Conservation (phyloP, 2,329 filamentous ascomycete species). For the Trichocomaceae sp. region DNA sequence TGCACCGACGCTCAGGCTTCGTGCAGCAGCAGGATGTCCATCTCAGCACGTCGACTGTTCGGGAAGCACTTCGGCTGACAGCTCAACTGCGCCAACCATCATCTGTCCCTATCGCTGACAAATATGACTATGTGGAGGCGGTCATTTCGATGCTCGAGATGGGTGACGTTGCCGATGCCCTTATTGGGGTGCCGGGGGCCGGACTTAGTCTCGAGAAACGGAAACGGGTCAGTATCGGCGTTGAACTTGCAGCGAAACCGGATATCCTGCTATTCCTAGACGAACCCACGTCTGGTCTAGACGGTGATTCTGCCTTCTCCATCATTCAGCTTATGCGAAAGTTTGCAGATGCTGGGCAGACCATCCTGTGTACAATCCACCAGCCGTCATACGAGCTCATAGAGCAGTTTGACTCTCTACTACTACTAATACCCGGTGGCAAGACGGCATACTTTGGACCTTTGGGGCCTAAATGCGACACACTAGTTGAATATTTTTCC, state of each 20-base stretch:
- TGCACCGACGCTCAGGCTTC: constrained; percentile 61
- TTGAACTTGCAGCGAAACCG: constrained; percentile 52
- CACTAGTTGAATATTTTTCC: constrained; percentile 69
- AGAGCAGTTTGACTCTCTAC: constrained; percentile 60
- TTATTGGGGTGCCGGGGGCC: constrained; percentile 74
- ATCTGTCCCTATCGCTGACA: constrained; percentile 62
- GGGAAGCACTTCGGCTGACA: constrained; percentile 78
- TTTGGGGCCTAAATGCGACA: constrained; percentile 63
- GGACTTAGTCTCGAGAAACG: constrained; percentile 57
- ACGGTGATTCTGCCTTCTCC: constrained; percentile 58
- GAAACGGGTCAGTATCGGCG: constrained; percentile 57
- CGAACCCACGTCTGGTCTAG: constrained; percentile 56
- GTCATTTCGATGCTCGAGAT: constrained; percentile 62
- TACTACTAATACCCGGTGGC: constrained; percentile 72
- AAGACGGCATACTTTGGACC: constrained; percentile 76
- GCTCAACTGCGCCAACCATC: constrained; percentile 76
- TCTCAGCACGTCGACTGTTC: constrained; percentile 72
- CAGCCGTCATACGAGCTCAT: constrained; percentile 51
- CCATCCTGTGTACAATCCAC: constrained; percentile 51
- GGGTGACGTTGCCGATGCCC: constrained; percentile 71
- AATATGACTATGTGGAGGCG: constrained; percentile 76
- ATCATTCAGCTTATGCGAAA: constrained; percentile 58
- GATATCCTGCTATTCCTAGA: constrained; percentile 57
- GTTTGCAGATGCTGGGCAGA: constrained; percentile 49
- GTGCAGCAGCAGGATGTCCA: constrained; percentile 71